Conservation (phyloP, 2,329 filamentous ascomycete species). For the Fusarium verticillioides region DNA sequence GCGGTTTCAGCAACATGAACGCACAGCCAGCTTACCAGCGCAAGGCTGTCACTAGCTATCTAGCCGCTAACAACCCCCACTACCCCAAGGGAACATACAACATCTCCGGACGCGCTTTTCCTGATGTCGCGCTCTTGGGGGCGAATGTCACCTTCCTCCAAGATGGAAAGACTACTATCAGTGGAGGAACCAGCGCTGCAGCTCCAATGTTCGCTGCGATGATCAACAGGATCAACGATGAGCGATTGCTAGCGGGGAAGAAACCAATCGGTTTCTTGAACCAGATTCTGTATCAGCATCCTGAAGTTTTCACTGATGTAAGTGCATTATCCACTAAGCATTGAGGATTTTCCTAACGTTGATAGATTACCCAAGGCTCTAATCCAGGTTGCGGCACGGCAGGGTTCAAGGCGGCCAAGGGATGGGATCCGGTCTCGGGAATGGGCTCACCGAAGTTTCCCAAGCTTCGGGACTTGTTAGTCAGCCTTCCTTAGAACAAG, state of each 20-base stretch:
- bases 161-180: background rate
- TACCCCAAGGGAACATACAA: conserved; percentile 11
- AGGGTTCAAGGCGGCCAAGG: conserved; percentile 4
- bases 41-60: background rate
- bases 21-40: background rate
- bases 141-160: background rate
- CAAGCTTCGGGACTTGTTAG: background rate
- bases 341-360: background rate
- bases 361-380: background rate
- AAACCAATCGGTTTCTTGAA: background rate
- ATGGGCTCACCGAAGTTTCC: background rate
- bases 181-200: conserved; percentile 1
- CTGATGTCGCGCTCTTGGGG: background rate
- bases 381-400: background rate
- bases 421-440: conserved; percentile 9
- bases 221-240: conserved; percentile 3
- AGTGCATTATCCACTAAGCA: rapidly evolving
- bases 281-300: conserved; percentile 1
- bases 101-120: background rate
- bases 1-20: background rate
- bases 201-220: background rate
- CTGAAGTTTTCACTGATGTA: background rate
- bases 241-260: background rate
- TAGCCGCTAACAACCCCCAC: background rate
- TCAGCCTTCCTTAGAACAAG: background rate